phyloP scores from a whole-genome alignment of 306 rosid genomes.

The Purshia tridentata region DNA sequence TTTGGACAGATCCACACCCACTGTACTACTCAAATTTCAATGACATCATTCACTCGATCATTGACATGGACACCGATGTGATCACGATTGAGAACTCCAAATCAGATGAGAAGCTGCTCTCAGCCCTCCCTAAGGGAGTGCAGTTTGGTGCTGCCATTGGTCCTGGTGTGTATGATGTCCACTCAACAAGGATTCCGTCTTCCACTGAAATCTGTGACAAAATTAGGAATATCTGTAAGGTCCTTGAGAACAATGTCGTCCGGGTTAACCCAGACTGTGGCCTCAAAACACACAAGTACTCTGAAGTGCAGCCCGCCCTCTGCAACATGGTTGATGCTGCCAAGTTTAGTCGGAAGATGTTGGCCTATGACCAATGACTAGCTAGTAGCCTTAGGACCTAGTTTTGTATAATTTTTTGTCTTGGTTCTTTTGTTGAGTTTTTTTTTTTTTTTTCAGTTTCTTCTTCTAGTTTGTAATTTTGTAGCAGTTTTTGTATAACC shows the following conservation, averaged over 20 bases:
- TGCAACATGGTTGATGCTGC: constrained; percentile 81
- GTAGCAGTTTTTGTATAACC: not conserved
- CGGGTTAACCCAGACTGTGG: constrained; percentile 96
- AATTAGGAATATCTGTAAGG: constrained; percentile 73
- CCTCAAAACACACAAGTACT: constrained; percentile 78
- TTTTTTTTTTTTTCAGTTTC: not conserved
- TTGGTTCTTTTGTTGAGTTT: not conserved
- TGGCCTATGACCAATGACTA: constrained; percentile 55
- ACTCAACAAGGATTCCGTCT: constrained; percentile 89
- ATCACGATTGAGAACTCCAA: constrained; percentile 88
- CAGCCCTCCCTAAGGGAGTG: constrained; percentile 82
- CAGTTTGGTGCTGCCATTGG: constrained; percentile 86
- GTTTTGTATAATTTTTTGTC: too few relatives aligned
- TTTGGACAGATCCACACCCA: constrained; percentile 79
- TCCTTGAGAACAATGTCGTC: constrained; percentile 69
- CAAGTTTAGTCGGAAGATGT: constrained; percentile 61
- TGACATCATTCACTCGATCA: constrained; percentile 79
- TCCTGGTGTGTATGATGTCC: constrained; percentile 85
- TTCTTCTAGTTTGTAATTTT: not conserved
- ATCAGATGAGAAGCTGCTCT: constrained; percentile 79
- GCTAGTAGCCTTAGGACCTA: not conserved
- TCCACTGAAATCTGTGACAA: constrained; percentile 66
- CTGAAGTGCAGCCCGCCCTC: constrained; percentile 72
- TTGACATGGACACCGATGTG: constrained; percentile 90
- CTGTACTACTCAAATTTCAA: constrained; percentile 90